Conservation (phyloP, 2,329 filamentous ascomycete species). For the Domatiomyces globalis region DNA sequence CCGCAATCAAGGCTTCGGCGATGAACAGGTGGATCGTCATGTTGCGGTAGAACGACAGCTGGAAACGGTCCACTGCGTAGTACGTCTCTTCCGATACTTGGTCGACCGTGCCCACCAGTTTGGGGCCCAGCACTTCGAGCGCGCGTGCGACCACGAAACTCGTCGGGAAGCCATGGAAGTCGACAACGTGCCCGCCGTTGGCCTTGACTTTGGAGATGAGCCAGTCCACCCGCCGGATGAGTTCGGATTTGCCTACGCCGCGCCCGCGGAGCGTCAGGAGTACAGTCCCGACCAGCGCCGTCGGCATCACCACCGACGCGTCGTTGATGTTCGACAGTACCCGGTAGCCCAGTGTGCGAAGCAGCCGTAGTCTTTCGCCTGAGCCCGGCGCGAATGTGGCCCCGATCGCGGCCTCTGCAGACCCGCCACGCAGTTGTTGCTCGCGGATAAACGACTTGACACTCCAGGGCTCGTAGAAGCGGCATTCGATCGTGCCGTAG, state of each 20-base stretch:
- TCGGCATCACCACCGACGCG: constrained; percentile 96
- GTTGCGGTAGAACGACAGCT: constrained; percentile 94
- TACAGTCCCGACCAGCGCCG: constrained; percentile 85
- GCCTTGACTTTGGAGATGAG: constrained; percentile 64
- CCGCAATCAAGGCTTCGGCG: constrained; percentile 77
- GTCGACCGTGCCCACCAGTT: constrained; percentile 66
- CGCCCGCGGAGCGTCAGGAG: constrained; percentile 80
- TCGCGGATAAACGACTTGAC: constrained; percentile 65
- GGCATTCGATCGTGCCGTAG: constrained; percentile 81
- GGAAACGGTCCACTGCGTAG: constrained; percentile 89
- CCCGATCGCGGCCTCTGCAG: constrained; percentile 26
- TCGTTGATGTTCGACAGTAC: constrained; percentile 89
- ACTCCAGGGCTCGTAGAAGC: constrained; percentile 95
- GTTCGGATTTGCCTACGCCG: constrained; percentile 74
- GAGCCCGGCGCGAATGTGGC: constrained; percentile 24
- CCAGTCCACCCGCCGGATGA: constrained; percentile 82
- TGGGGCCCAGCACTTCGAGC: constrained; percentile 77
- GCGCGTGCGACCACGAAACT: constrained; percentile 75
- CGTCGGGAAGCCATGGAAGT: constrained; percentile 71
- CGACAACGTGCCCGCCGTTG: constrained; percentile 83
- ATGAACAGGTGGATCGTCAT: constrained; percentile 99
- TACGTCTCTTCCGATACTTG: constrained; percentile 82
- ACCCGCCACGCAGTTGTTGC: constrained; percentile 46
- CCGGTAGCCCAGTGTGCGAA: constrained; percentile 80
- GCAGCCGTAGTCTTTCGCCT: constrained; percentile 48